Conservation (phyloP, 2,329 filamentous ascomycete genomes). For the Xylaria sp. region DNA sequence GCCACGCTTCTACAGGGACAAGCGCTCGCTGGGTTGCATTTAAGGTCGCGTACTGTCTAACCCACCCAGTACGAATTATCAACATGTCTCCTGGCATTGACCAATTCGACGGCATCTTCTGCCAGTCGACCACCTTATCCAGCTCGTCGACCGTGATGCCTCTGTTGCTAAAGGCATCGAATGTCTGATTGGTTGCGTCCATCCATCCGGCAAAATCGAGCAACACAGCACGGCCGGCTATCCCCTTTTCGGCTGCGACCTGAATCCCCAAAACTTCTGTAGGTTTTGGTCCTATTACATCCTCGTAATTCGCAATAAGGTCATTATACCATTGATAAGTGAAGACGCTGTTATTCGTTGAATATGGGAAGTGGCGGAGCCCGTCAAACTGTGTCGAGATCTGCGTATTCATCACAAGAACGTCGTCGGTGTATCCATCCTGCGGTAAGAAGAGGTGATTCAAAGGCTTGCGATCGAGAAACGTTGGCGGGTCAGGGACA, state of each 20-base stretch:
- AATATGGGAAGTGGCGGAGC: slow-evolving; percentile 31
- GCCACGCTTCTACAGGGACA: slow-evolving; percentile 14
- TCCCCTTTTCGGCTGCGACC: slow-evolving; percentile 27
- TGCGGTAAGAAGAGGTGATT: slow-evolving; percentile 22
- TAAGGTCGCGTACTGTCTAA: slow-evolving; percentile 24
- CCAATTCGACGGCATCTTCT: slow-evolving; percentile 24
- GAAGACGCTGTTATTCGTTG: slow-evolving; percentile 19
- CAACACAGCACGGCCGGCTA: slow-evolving; percentile 26
- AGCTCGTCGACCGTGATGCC: slow-evolving; percentile 16
- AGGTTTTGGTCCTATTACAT: slow-evolving; percentile 28
- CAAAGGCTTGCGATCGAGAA: slow-evolving; percentile 19
- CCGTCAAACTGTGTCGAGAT: slow-evolving; percentile 30
- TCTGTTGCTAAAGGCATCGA: slow-evolving; percentile 14
- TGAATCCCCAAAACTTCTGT: slow-evolving; percentile 25
- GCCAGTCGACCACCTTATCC: slow-evolving; percentile 25
- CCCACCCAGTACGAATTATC: slow-evolving; percentile 26
- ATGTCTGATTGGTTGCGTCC: slow-evolving; percentile 25
- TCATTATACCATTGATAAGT: slow-evolving; percentile 33
- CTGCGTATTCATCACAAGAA: slow-evolving; percentile 33
- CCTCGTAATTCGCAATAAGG: slow-evolving; percentile 30
- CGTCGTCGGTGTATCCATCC: slow-evolving; percentile 31
- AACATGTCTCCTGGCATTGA: slow-evolving; percentile 22
- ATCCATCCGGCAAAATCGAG: slow-evolving; percentile 29
- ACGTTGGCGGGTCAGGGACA: slow-evolving; percentile 14
- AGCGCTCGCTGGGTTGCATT: slow-evolving; percentile 18